Evolutionary conservation across 257 asterid species (phyloP), one percentile per base, ranked within the genome.

Genomic region (Gentiana macrophylla): DNA sequence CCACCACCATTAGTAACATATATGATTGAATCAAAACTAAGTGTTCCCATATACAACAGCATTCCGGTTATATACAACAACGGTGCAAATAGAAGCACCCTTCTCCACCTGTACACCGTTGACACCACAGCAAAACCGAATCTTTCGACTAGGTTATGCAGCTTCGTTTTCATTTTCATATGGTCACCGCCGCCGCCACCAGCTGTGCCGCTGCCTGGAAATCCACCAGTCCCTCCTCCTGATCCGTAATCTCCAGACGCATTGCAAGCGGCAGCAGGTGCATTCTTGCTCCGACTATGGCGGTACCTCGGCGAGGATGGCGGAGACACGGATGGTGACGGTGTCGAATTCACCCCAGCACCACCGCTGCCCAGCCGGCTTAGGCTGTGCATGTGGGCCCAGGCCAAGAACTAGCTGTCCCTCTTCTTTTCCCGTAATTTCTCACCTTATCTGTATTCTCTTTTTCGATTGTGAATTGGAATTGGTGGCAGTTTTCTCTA

Each of bases 11-110:
- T 62, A 49, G 57, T 58, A 45, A 7, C 59, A 70, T 57, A 64
- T 65, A 61, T 77, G 65, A 70, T 70, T 46, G 65, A 55, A 72
- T 79, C 84, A 71, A 88, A 75, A 11, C 94, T 94, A 63, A 77
- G 66, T 24, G 74, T 76, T 43, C 97, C 92, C 98, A 92, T 85
- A 78, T 92, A 92, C 85, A 92, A 64, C 72, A 92, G 74, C 94
- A 88, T 79, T 50, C 87, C 93, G 33, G 95, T 85, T 67, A 88
- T 77, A 61, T 88, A 92, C 78, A 92, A 59, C 82, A 92, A 69
- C 1, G 98, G 95, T 51, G 97, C 98, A 68, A 92, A 81, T 70
- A 88, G 72, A 56, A 92, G 79, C 75, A 92, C 74, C 68, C 97
- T 90, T 73, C 94, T 79, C 57, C 95, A 74, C 68, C 80, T 77